phyloP scores from a whole-genome alignment of 805 yeast genomes.

The Schwanniomyces occidentalis region DNA sequence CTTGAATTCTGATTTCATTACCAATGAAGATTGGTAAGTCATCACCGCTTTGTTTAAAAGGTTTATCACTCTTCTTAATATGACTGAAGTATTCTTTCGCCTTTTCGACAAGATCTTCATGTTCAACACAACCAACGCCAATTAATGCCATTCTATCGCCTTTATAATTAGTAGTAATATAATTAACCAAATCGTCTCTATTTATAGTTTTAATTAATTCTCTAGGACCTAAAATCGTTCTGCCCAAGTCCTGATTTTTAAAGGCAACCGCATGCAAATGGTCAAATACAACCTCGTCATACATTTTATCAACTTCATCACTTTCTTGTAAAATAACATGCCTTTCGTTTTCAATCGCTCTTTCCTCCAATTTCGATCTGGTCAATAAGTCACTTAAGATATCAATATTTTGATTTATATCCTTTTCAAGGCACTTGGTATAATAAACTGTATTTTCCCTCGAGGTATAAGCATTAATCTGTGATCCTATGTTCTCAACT shows the following conservation, averaged over 20 bases:
- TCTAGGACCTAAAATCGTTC: conserved; percentile 94
- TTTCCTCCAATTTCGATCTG: conserved; percentile 73
- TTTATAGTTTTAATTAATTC: conserved; percentile 81
- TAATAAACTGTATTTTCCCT: conserved; percentile 97
- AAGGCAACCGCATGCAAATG: conserved; percentile 92
- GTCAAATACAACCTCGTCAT: conserved; percentile 97
- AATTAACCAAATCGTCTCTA: conserved; percentile 71
- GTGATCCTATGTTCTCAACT: conserved; percentile 95
- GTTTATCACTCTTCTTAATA: conserved; percentile 56
- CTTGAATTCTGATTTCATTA: conserved; percentile 83
- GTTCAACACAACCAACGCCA: conserved; percentile 93
- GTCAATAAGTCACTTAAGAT: conserved; percentile 89
- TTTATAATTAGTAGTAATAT: conserved; percentile 83
- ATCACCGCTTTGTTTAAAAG: conserved; percentile 74
- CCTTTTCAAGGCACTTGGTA: conserved; percentile 80
- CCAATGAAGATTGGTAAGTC: conserved; percentile 79
- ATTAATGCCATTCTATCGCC: conserved; percentile 98
- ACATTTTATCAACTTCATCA: conserved; percentile 97
- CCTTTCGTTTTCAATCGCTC: conserved; percentile 92
- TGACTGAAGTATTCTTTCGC: conserved; percentile 80
- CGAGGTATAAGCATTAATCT: conserved; percentile 96
- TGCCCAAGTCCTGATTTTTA: conserved; percentile 89
- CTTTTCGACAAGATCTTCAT: conserved; percentile 72
- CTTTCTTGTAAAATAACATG: conserved; percentile 95
- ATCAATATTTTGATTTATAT: conserved; percentile 83